Conservation (phyloP, 2,329 filamentous ascomycete genomes). For the Xylaria multiplex region DNA sequence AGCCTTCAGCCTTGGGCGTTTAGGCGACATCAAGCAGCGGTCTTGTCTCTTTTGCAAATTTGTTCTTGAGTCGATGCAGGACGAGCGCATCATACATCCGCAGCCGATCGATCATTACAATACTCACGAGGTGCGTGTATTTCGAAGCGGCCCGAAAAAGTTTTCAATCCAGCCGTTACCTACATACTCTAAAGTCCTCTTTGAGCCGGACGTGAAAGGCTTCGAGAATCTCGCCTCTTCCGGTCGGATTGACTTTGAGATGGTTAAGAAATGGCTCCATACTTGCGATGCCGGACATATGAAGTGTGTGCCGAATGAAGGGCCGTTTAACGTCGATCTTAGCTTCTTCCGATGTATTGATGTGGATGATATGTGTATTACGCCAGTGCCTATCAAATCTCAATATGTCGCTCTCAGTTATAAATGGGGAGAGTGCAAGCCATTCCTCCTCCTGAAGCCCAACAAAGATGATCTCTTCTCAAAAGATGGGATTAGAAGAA, state of each 20-base stretch:
- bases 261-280: conserved; percentile 34
- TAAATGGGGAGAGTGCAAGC: conserved; percentile 35
- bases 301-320: conserved; percentile 32
- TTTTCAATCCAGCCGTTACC: conserved; percentile 37
- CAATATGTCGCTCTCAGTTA: conserved; percentile 39
- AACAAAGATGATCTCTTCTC: conserved; percentile 39
- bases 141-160: conserved; percentile 23
- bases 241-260: conserved; percentile 34
- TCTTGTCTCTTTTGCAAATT: conserved; percentile 36
- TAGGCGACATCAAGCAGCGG: conserved; percentile 32
- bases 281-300: conserved; percentile 33
- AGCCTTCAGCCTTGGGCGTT: conserved; percentile 32
- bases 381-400: conserved; percentile 33
- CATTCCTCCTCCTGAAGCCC: conserved; percentile 33
- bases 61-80: conserved; percentile 34
- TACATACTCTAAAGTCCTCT: conserved; percentile 33
- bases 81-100: conserved; percentile 38
- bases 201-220: conserved; percentile 35
- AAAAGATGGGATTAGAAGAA: conserved; percentile 31
- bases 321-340: conserved; percentile 33
- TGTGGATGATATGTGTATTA: conserved; percentile 38
- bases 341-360: conserved; percentile 40
- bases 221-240: conserved; percentile 29
- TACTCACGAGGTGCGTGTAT: conserved; percentile 36
- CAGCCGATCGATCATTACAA: conserved; percentile 36